A percentile compares a stretch with the other conserved stretches of the same genome.
phyloP scores from a whole-genome alignment of 1,139 yeast genomes.

The Debaryomycetaceae sp. region DNA sequence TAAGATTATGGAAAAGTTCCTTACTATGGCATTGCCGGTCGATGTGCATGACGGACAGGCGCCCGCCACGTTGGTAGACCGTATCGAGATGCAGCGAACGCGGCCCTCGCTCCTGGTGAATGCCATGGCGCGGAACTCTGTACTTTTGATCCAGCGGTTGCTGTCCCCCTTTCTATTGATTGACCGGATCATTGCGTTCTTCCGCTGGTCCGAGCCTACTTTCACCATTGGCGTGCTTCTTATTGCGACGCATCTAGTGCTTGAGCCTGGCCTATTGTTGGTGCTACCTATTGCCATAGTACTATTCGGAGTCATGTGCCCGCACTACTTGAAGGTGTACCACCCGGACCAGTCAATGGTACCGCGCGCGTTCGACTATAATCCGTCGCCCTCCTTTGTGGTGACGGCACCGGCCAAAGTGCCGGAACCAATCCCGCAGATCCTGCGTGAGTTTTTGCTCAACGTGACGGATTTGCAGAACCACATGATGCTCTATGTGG shows the following conservation, averaged over 20 bases:
- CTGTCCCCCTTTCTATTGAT: slow-evolving; percentile 49
- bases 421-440: slow-evolving; percentile 72
- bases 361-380: slow-evolving; percentile 16
- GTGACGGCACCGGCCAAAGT: slow-evolving; percentile 32
- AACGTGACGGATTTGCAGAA: slow-evolving; percentile 81
- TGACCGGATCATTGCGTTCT: slow-evolving; percentile 42
- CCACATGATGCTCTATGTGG: slow-evolving; percentile 60
- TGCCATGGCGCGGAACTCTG: slow-evolving; percentile 58
- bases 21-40: slow-evolving; percentile 63
- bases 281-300: slow-evolving; percentile 45
- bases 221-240: slow-evolving; percentile 51
- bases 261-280: slow-evolving; percentile 51
- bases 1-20: slow-evolving; percentile 56
- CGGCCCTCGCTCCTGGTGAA: slow-evolving; percentile 66
- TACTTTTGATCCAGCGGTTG: slow-evolving; percentile 53
- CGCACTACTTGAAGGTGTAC: slow-evolving; percentile 46
- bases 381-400: slow-evolving; percentile 48
- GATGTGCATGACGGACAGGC: slow-evolving; percentile 34
- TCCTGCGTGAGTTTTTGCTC: slow-evolving; percentile 66
- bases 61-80: slow-evolving; percentile 26
- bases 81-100: slow-evolving; percentile 47
- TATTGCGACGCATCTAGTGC: slow-evolving; percentile 44
- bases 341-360: slow-evolving; percentile 23
- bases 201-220: slow-evolving; percentile 56
- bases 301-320: slow-evolving; percentile 50